phyloP scores from a whole-genome alignment of 768 basidiomycete genomes.

The Amylocystis lapponica region DNA sequence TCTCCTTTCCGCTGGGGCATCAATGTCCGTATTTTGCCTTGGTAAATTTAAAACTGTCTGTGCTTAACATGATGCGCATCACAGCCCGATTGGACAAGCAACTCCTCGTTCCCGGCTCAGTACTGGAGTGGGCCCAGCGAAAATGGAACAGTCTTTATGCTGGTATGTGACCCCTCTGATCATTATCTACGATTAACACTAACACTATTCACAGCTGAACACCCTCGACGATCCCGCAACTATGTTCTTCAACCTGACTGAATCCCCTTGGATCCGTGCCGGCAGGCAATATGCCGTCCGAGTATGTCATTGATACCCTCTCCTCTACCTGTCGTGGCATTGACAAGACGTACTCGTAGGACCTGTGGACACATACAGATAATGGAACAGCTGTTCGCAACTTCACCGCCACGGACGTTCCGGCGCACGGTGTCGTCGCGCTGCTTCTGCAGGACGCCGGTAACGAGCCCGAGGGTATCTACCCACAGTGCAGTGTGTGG shows the following conservation, averaged over 20 bases:
- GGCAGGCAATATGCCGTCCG: conserved; percentile 57
- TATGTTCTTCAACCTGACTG: conserved; percentile 57
- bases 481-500: conserved; percentile 40
- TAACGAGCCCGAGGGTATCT: conserved; percentile 52
- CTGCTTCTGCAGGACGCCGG: conserved; percentile 59
- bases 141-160: conserved; percentile 61
- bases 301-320: conserved; percentile 30
- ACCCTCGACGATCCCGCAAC: conserved; percentile 46
- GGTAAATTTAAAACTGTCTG: background rate
- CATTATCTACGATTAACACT: background rate
- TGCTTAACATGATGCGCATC: background rate
- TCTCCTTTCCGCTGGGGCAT: conserved; percentile 67
- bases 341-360: conserved; percentile 31
- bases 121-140: conserved; percentile 64
- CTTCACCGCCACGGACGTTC: conserved; percentile 50
- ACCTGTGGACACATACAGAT: conserved; percentile 66
- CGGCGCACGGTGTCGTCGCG: conserved; percentile 66
- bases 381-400: conserved; percentile 60
- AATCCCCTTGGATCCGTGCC: conserved; percentile 65
- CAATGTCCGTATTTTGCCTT: conserved; percentile 38
- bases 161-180: conserved; percentile 32
- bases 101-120: conserved; percentile 48
- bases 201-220: conserved; percentile 40
- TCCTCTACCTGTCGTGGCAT: background rate
- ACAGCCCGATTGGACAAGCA: conserved; percentile 31